Percentiles rank a stretch among this genome's conserved stretches.
Conservation (phyloP, 306 rosid genomes). For the Citrullus mucosospermus region DNA sequence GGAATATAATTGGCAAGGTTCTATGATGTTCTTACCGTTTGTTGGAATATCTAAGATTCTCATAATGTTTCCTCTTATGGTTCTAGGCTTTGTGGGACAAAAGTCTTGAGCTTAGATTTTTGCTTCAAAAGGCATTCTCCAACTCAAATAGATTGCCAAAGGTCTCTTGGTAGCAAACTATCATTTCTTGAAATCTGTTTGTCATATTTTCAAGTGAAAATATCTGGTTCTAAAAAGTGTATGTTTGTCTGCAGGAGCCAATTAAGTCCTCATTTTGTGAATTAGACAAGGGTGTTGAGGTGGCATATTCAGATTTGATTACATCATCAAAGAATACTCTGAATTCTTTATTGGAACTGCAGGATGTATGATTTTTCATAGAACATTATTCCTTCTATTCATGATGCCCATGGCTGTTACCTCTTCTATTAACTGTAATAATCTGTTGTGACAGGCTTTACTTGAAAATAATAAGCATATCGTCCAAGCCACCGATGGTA, state of each 20-base stretch:
- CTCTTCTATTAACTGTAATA: background rate
- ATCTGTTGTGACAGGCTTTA: slow-evolving; percentile 48
- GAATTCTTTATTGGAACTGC: slow-evolving; percentile 65
- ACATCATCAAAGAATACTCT: slow-evolving; percentile 58
- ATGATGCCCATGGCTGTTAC: background rate
- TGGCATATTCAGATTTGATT: slow-evolving; percentile 49
- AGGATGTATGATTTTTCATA: slow-evolving; percentile 38
- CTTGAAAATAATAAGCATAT: slow-evolving; percentile 52
- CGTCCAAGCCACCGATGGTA: slow-evolving; percentile 43
- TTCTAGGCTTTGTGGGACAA: slow-evolving; percentile 78
- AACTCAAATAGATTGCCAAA: slow-evolving; percentile 83
- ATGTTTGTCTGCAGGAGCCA: slow-evolving; percentile 47
- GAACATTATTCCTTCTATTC: background rate
- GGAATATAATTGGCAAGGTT: background rate
- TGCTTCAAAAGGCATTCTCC: slow-evolving; percentile 74
- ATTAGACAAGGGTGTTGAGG: slow-evolving; percentile 40
- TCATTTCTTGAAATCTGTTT: background rate
- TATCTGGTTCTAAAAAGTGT: background rate
- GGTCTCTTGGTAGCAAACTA: slow-evolving; percentile 27
- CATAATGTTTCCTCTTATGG: background rate
- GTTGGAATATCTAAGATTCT: background rate
- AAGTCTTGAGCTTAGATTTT: slow-evolving; percentile 71
- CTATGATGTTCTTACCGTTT: background rate
- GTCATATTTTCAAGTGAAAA: background rate
- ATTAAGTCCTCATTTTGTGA: slow-evolving; percentile 48